phyloP scores from a whole-genome alignment of 176 grass and related monocot genomes.

The Pharus latifolius region DNA sequence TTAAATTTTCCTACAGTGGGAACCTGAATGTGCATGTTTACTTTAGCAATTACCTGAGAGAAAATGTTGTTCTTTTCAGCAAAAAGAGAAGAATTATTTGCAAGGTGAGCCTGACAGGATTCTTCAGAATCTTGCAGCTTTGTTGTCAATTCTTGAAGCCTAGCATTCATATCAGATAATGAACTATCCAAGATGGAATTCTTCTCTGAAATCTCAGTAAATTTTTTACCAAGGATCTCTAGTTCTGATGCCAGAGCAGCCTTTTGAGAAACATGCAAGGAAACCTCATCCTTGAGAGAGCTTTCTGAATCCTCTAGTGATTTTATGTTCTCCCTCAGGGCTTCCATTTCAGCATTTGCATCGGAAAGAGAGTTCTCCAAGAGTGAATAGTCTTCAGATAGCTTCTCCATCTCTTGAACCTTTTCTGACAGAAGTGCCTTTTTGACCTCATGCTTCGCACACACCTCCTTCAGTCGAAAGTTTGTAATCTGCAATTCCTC shows the following conservation, averaged over 20 bases:
- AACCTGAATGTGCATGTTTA: conserved; percentile 10
- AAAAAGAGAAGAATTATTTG: conserved; percentile 32
- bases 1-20: conserved; percentile 4
- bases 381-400: conserved; percentile 60
- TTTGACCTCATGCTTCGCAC: conserved; percentile 66
- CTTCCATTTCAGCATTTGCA: conserved; percentile 58
- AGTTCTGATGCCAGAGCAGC: conserved; percentile 48
- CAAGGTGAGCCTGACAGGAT: conserved; percentile 20
- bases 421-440: conserved; percentile 53
- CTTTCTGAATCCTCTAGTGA: conserved; percentile 43
- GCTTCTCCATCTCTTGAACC: conserved; percentile 45
- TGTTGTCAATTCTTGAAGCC: conserved; percentile 33
- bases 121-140: conserved; percentile 57
- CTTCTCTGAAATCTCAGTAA: conserved; percentile 41
- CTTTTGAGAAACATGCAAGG: conserved; percentile 53
- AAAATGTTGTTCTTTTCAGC: conserved; percentile 50
- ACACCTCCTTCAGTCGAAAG: conserved; percentile 60
- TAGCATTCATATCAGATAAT: conserved; percentile 46
- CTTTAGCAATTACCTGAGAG: conserved; percentile 44
- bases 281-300: conserved; percentile 42
- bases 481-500: conserved; percentile 50
- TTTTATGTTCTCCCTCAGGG: conserved; percentile 47
- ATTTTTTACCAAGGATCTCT: conserved; percentile 37
- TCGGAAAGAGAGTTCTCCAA: conserved; percentile 72
- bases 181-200: conserved; percentile 40